Conservation (phyloP, 495 filamentous ascomycete genomes). For the Aspergillus incahuasiensis region DNA sequence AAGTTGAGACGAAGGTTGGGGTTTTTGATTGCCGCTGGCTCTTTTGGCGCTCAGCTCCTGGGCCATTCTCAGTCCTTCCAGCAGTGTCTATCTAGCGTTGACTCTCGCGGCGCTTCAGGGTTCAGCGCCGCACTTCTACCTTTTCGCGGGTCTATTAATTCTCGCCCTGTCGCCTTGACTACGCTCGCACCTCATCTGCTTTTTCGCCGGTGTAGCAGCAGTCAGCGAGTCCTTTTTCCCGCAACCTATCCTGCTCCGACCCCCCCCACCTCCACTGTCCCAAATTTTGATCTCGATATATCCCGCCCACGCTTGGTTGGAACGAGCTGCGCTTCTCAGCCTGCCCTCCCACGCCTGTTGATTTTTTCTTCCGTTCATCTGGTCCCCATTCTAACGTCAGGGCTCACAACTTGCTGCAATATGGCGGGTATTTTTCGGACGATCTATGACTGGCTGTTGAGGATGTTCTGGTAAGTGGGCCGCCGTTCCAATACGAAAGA, state of each 20-base stretch:
- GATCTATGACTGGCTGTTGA: constrained; percentile 97
- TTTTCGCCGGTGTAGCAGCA: constrained; percentile 12
- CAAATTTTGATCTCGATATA: constrained; percentile 21
- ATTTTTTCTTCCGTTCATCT: background rate
- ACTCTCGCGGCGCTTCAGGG: constrained; percentile 12
- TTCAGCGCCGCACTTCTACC: constrained; percentile 8
- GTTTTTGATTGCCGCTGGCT: constrained; percentile 11
- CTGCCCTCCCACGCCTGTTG: background rate
- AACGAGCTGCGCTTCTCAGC: constrained; percentile 6
- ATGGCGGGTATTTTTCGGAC: constrained; percentile 87
- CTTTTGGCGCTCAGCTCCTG: constrained; percentile 7
- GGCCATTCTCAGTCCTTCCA: constrained; percentile 9
- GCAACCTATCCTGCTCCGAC: constrained; percentile 13
- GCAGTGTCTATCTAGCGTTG: constrained; percentile 4
- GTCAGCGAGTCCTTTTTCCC: constrained; percentile 12
- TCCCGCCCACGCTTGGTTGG: constrained; percentile 11
- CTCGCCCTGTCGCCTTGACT: constrained; percentile 14
- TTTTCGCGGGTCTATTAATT: constrained; percentile 10
- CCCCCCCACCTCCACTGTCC: constrained; percentile 15
- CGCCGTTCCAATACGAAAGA: constrained; percentile 22
- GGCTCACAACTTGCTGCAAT: constrained; percentile 9
- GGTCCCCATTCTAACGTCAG: background rate
- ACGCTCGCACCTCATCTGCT: constrained; percentile 16
- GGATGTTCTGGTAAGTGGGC: constrained; percentile 91
- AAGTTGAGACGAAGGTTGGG: background rate